Evolutionary conservation across 805 yeast genomes (phyloP).

Genomic region (Kuraishia ogatae): DNA sequence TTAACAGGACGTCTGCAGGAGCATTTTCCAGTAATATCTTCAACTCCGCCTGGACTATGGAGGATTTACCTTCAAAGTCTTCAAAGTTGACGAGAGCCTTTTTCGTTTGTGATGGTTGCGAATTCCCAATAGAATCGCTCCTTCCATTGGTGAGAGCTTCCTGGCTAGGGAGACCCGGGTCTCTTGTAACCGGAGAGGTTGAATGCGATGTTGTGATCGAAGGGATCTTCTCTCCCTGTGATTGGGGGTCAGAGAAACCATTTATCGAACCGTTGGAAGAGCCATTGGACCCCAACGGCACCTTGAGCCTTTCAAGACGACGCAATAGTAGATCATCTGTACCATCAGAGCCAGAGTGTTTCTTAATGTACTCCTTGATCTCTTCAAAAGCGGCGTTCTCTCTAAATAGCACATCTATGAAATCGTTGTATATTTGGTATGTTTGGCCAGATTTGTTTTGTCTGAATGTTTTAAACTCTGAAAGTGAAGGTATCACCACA

Average conservation of each 20-base stretch:
- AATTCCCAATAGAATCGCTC: too few species aligned
- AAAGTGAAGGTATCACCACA: slow-evolving; percentile 15
- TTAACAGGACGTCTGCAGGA: slow-evolving; percentile 37
- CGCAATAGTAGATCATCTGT: neutral
- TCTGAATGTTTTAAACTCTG: slow-evolving; percentile 7
- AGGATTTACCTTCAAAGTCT: slow-evolving; percentile 3
- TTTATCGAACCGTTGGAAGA: neutral
- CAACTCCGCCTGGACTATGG: slow-evolving; percentile 12
- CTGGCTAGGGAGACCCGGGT: neutral
- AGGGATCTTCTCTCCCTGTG: too few species aligned
- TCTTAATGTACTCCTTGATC: slow-evolving; percentile 1
- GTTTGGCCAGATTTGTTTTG: slow-evolving; percentile 1
- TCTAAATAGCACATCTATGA: slow-evolving; percentile 1
- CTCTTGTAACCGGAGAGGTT: neutral
- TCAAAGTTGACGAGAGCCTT: neutral
- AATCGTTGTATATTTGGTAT: neutral
- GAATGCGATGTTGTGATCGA: neutral
- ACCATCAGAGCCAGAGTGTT: neutral
- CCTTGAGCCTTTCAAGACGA: slow-evolving; percentile 1
- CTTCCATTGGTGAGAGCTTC: neutral
- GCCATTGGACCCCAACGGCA: neutral
- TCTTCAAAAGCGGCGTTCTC: neutral
- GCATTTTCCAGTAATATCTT: slow-evolving; percentile 18
- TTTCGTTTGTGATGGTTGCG: too few species aligned
- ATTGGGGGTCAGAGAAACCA: neutral